Evolutionary conservation across 768 basidiomycete genomes (phyloP).

Genomic region (Lactarius deliciosus): DNA sequence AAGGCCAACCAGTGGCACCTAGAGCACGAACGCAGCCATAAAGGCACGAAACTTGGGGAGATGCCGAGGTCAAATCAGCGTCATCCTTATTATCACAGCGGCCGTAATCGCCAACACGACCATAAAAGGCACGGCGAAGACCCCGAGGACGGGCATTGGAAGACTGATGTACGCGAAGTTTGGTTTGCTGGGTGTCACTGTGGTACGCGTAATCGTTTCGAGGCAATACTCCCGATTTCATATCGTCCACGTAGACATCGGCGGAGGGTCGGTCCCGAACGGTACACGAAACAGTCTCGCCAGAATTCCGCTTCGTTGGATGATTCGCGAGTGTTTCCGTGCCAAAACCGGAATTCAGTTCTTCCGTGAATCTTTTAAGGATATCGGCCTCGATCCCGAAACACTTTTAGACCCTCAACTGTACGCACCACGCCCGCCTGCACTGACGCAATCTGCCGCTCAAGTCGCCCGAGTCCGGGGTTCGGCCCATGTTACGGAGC

Average conservation of each 20-base stretch:
- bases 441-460: not conserved
- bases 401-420: conserved; percentile 31
- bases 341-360: conserved; percentile 45
- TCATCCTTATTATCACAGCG: conserved; percentile 28
- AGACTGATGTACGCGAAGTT: conserved; percentile 70
- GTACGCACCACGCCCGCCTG: conserved; percentile 26
- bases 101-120: conserved; percentile 31
- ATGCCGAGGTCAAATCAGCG: conserved; percentile 41
- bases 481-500: conserved; percentile 8
- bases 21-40: conserved; percentile 38
- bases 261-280: conserved; percentile 67
- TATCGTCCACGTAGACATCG: conserved; percentile 51
- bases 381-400: conserved; percentile 37
- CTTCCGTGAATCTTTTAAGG: conserved; percentile 34
- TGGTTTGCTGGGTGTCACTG: conserved; percentile 80
- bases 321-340: conserved; percentile 52
- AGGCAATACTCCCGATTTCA: not conserved
- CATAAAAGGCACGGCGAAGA: conserved; percentile 37
- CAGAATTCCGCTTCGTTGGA: conserved; percentile 66
- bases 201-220: conserved; percentile 43
- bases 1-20: conserved; percentile 35
- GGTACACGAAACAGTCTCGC: conserved; percentile 58
- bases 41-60: conserved; percentile 52
- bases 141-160: conserved; percentile 37
- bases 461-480: not conserved